Evolutionary conservation across 805 yeast genomes (phyloP), one percentile per base, ranked within the genome.

Genomic region (Starmerella scarabaei): DNA sequence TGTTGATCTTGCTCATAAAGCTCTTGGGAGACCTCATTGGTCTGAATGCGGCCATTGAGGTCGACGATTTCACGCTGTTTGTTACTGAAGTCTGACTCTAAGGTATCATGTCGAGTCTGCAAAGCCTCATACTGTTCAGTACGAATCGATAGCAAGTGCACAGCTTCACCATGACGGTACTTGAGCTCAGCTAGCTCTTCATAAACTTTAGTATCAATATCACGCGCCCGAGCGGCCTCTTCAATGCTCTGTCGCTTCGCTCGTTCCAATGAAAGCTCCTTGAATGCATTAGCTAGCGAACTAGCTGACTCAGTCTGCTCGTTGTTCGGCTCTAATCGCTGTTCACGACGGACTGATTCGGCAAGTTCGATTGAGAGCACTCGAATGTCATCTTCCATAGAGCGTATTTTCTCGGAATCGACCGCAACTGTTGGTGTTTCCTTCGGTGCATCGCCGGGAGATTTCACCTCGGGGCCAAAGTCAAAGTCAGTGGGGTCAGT

Each of bases 331-430:
- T 44, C 45, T 5, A 60, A 50, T 7, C 49, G 50, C 23, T 55
- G 53, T 43, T 61, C 65, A 7, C 65, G 58, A 17, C 63, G 58
- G 15, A 57, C 47, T 4, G 62, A 45, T 41, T 61, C 65, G 11
- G 62, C 62, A 19, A 61, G 54, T 43, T 61, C 65, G 19, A 54
- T 45, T 2, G 62, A 53, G 15, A 61, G 55, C n/a, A 57, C 47
- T 14, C 60, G 45, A 17, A 61, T 45, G 33, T 61, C 64, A 17
- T 57, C 56, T 34, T 55, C 47, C 11, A 60, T 51, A 21, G 48
- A 34, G 31, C 36, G 38, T 36, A 55, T 49, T 38, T 47, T 38
- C 11, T 36, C 37, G 11, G 39, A 14, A 30, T 35, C 30, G 8
- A 12, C 8, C 8, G 12, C 12, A 24, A 12, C 8, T 9, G 12